These are phyloP conservation scores for Hansenula sp. DNA, from an alignment of 1,139 yeast genomes.

Conservation along the genomic window DNA sequence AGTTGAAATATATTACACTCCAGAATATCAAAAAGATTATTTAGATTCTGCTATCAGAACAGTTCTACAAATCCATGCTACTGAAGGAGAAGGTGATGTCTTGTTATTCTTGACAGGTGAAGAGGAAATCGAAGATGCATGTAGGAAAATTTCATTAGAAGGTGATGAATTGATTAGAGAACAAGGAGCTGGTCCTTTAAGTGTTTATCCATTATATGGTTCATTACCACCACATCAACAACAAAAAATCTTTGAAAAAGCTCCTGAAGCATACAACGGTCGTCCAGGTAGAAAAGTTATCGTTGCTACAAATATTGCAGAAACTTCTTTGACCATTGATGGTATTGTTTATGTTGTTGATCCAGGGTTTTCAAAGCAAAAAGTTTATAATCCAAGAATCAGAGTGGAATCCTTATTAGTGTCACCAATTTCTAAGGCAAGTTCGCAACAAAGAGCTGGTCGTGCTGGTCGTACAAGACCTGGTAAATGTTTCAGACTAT, in stretches of 20 bases:
- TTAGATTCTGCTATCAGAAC: slow-evolving; percentile 93
- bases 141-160: slow-evolving; percentile 81
- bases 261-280: slow-evolving; percentile 62
- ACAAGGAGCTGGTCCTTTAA: slow-evolving; percentile 82
- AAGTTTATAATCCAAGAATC: slow-evolving; percentile 93
- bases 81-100: slow-evolving; percentile 93
- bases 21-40: slow-evolving; percentile 93
- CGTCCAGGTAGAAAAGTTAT: slow-evolving; percentile 92
- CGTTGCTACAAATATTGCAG: slow-evolving; percentile 95
- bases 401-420: slow-evolving; percentile 93
- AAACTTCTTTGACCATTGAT: slow-evolving; percentile 95
- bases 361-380: slow-evolving; percentile 96
- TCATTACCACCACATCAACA: slow-evolving; percentile 95
- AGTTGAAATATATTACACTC: slow-evolving; percentile 94
- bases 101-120: slow-evolving; percentile 91
- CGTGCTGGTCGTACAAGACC: slow-evolving; percentile 99
- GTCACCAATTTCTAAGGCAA: slow-evolving; percentile 94
- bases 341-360: slow-evolving; percentile 97
- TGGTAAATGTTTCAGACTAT: slow-evolving; percentile 93
- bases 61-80: slow-evolving; percentile 92
- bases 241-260: slow-evolving; percentile 88
- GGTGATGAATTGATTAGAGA: slow-evolving; percentile 86
- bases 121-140: slow-evolving; percentile 97
- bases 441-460: slow-evolving; percentile 98
- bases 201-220: slow-evolving; percentile 91